Conservation (phyloP, 2,329 filamentous ascomycete genomes). For the Fragosphaeria purpurea region DNA sequence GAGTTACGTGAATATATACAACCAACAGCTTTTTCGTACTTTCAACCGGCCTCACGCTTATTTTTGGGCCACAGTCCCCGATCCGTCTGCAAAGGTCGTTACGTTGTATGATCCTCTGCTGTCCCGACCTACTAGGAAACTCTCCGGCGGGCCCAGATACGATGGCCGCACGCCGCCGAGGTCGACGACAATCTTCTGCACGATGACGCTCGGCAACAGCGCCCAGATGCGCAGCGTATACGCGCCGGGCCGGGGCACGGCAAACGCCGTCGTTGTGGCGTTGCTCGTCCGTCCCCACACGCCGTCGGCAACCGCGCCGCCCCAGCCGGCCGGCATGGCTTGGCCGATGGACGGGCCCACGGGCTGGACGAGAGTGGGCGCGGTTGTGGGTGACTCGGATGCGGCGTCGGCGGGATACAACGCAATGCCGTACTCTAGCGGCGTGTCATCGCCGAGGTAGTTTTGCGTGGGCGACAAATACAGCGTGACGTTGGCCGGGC, state of each 20-base stretch:
- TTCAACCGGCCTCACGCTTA: too few species aligned
- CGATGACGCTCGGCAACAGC: constrained; percentile 39
- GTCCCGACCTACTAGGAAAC: constrained; percentile 35
- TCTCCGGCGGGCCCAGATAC: constrained; percentile 49
- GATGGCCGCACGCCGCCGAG: constrained; percentile 43
- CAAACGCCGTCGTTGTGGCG: constrained; percentile 35
- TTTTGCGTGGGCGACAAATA: constrained; percentile 44
- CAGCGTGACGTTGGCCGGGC: constrained; percentile 34
- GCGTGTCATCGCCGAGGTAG: constrained; percentile 38
- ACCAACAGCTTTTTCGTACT: too few species aligned
- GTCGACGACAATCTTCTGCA: constrained; percentile 48
- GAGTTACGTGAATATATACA: too few species aligned
- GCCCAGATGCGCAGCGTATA: constrained; percentile 43
- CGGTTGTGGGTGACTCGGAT: constrained; percentile 16
- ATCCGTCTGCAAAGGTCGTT: constrained; percentile 25
- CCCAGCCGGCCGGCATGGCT: constrained; percentile 33
- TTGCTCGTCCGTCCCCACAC: constrained; percentile 35
- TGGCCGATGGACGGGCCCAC: constrained; percentile 32
- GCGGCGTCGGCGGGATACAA: constrained; percentile 29
- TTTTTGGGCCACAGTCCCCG: constrained; percentile 9
- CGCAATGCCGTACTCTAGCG: constrained; percentile 40
- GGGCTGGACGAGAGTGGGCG: constrained; percentile 27
- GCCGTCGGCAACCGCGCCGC: constrained; percentile 31
- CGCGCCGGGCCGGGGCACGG: constrained; percentile 29
- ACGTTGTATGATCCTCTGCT: constrained; percentile 25